Percentiles rank a stretch among this genome's conserved stretches.
Evolutionary conservation across 2,329 filamentous ascomycete genomes (phyloP).

Genomic region (Periconia sp.): DNA sequence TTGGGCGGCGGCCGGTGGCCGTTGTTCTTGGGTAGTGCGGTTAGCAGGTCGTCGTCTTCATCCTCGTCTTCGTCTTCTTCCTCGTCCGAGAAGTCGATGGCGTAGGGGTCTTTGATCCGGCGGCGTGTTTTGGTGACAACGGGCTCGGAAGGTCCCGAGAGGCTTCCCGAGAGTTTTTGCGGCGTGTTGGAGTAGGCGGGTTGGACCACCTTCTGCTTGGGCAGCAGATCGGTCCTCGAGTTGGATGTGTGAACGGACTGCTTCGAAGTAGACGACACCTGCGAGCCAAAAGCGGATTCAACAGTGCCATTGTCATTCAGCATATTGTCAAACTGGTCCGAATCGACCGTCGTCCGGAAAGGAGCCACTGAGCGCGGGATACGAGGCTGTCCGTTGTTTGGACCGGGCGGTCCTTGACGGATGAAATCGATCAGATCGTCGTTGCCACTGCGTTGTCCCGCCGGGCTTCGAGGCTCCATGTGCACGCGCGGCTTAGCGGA

Average conservation of each 20-base stretch:
- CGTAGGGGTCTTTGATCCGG: constrained; percentile 84
- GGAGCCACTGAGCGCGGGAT: constrained; percentile 83
- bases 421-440: constrained; percentile 96
- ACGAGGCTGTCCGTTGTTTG: constrained; percentile 61
- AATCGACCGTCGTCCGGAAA: constrained; percentile 83
- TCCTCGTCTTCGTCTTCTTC: constrained; percentile 58
- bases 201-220: constrained; percentile 33
- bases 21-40: constrained; percentile 46
- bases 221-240: constrained; percentile 71
- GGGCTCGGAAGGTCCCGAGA: constrained; percentile 44
- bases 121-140: constrained; percentile 73
- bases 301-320: constrained; percentile 34
- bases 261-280: constrained; percentile 39
- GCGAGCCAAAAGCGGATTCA: constrained; percentile 39
- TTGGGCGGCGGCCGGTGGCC: constrained; percentile 15
- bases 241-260: constrained; percentile 64
- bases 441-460: constrained; percentile 65
- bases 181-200: constrained; percentile 41
- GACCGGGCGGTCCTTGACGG: constrained; percentile 74
- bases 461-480: constrained; percentile 65
- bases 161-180: constrained; percentile 36
- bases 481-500: constrained; percentile 31
- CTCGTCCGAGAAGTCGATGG: constrained; percentile 66
- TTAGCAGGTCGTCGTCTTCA: constrained; percentile 56
- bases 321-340: constrained; percentile 66